phyloP scores from a whole-genome alignment of 176 grass and related monocot species.

The Puccinellia tenuiflora region DNA sequence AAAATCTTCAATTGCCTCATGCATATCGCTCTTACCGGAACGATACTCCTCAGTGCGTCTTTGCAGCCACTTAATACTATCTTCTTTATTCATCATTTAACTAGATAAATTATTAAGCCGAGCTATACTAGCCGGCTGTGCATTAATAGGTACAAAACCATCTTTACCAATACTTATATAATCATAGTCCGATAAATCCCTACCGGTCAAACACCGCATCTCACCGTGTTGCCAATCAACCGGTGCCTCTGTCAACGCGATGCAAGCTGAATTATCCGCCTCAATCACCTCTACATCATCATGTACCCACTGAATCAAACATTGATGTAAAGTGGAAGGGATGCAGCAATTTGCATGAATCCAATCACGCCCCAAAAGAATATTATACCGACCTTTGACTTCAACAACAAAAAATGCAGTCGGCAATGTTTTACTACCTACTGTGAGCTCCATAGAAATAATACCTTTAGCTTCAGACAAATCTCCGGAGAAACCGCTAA shows the following conservation, averaged over 20 bases:
- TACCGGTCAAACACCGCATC: background rate
- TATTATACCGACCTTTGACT: background rate
- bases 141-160: background rate
- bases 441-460: background rate
- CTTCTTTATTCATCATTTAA: background rate
- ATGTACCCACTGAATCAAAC: background rate
- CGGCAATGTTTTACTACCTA: background rate
- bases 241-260: background rate
- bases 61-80: slow-evolving; percentile 1
- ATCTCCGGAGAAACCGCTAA: background rate
- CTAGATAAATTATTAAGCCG: background rate
- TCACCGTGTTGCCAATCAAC: slow-evolving; percentile 6
- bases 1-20: background rate
- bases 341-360: background rate
- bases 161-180: background rate
- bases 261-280: background rate
- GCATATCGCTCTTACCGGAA: background rate
- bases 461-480: background rate
- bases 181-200: background rate
- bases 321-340: background rate
- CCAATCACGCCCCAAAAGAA: background rate
- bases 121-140: background rate
- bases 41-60: background rate
- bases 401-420: background rate
- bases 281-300: slow-evolving; percentile 5